Base-by-base conservation (phyloP, 495 filamentous ascomycete genomes). In the Trichoderma erinaceum region DNA sequence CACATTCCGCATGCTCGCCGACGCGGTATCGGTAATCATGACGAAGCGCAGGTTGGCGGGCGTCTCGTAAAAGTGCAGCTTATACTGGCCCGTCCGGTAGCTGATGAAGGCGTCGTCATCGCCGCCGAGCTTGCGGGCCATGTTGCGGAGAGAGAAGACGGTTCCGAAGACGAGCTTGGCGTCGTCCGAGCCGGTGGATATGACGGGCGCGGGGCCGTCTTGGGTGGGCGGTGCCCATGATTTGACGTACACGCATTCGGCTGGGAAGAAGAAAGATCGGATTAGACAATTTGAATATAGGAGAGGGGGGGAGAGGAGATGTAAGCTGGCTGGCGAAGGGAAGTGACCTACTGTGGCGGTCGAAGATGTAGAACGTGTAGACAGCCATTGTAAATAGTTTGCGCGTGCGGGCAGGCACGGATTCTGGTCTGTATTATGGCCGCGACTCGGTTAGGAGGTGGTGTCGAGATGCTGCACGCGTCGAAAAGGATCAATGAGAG, bases 61-160 rank as follows among this genome's bases (percentile, higher is more conserved):
- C 16, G 95, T 97, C 83, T 99, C 95, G 84, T 97, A 98, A 81
- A 96, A 99, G 81, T 99, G 95, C 67, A 98, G 87, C 80, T 97
- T 97, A 81, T 99, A 99, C 76, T 97, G 91, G 71, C 84, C 89
- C 66, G 95, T 99, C 72, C 90, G 87, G 78, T 88, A 98, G 44
- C 87, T 88, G 69, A 97, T 88, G 78, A 97, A 98, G 76, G 89
- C 93, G 80, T 97, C 92, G 75, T 96, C 92, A 29, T 89, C 87
- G 64, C 93, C 93, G 69, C 93, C 93, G 29, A 99, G 84, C 81
- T 97, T 97, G 78, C 90, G 89, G 70, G 93, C 93, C 92, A 99
- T 97, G 78, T 97, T 97, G 71, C 96, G 86, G 72, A 99, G 79
- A 29, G 92, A 96, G 80, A 97, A 99, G 38, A 98, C 88, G 68